These are phyloP conservation scores for Candida hungchunana DNA, from an alignment of 805 yeast genomes.

Conservation along the genomic window DNA sequence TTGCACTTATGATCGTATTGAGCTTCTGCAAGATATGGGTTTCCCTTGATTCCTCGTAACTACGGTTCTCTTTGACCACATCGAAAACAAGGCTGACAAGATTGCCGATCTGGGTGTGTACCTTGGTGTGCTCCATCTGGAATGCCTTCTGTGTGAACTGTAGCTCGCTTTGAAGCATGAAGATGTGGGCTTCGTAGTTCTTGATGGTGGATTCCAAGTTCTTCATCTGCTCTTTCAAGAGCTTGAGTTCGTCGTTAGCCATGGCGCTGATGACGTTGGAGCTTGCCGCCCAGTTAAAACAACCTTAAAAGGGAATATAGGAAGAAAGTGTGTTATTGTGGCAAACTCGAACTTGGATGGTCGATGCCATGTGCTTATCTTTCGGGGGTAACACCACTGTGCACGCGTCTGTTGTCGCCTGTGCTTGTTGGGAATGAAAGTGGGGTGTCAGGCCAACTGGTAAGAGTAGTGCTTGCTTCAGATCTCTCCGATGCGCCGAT, in stretches of 20 bases:
- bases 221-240: conserved; percentile 24
- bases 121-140: conserved; percentile 24
- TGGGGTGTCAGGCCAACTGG: too few relatives aligned
- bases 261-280: conserved; percentile 3
- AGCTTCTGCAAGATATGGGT: conserved; percentile 21
- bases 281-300: too few relatives aligned
- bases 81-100: conserved; percentile 24
- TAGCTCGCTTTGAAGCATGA: conserved; percentile 21
- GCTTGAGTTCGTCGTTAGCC: conserved; percentile 22
- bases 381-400: too few relatives aligned
- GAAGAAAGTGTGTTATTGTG: too few relatives aligned
- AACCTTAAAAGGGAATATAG: too few relatives aligned
- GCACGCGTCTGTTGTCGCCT: too few relatives aligned
- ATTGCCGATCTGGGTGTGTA: conserved; percentile 23
- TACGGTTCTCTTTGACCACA: conserved; percentile 24
- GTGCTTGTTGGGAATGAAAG: too few relatives aligned
- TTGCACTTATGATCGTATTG: conserved; percentile 17
- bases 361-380: too few relatives aligned
- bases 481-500: too few relatives aligned
- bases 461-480: too few relatives aligned
- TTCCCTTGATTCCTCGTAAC: conserved; percentile 23
- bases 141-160: conserved; percentile 23
- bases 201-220: conserved; percentile 23
- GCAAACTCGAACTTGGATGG: too few relatives aligned
- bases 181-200: conserved; percentile 22